A percentile compares a stretch with the other conserved stretches of the same genome.
Evolutionary conservation across 805 yeast species (phyloP).

Genomic region (Lachancea cidri): DNA sequence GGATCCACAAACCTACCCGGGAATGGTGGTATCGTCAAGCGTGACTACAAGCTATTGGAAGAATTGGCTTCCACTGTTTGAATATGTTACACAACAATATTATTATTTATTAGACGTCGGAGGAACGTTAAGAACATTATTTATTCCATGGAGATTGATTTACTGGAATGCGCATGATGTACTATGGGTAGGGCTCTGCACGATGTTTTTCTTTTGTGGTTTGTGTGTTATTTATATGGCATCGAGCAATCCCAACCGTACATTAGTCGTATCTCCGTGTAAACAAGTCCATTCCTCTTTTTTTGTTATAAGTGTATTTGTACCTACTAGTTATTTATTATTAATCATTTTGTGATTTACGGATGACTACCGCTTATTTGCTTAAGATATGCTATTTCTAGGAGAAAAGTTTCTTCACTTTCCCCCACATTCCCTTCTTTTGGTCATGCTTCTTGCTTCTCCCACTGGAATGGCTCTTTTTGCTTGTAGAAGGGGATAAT

Average conservation of each 20-base stretch:
- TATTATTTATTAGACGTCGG: background rate
- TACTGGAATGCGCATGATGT: no score
- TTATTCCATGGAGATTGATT: no score
- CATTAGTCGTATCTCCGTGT: no score
- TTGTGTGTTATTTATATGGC: background rate
- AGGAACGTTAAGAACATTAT: background rate
- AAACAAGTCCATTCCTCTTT: no score
- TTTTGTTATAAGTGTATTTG: conserved; percentile 2
- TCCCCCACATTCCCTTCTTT: conserved; percentile 15
- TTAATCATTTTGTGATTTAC: no score
- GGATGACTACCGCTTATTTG: background rate
- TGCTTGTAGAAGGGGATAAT: conserved; percentile 22
- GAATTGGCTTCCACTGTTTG: conserved; percentile 64
- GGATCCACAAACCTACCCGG: conserved; percentile 85
- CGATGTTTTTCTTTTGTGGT: background rate
- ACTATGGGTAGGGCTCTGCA: no score
- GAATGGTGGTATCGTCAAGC: conserved; percentile 84
- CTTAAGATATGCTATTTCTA: background rate
- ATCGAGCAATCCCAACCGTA: no score
- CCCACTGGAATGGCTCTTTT: conserved; percentile 8
- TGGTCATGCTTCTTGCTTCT: conserved; percentile 8
- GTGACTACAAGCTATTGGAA: conserved; percentile 71
- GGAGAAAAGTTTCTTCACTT: conserved; percentile 16
- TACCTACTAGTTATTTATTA: conserved; percentile 1
- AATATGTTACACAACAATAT: background rate